Base-by-base conservation (phyloP, 2,329 filamentous ascomycete genomes). In the Aureobasidium zeae region DNA sequence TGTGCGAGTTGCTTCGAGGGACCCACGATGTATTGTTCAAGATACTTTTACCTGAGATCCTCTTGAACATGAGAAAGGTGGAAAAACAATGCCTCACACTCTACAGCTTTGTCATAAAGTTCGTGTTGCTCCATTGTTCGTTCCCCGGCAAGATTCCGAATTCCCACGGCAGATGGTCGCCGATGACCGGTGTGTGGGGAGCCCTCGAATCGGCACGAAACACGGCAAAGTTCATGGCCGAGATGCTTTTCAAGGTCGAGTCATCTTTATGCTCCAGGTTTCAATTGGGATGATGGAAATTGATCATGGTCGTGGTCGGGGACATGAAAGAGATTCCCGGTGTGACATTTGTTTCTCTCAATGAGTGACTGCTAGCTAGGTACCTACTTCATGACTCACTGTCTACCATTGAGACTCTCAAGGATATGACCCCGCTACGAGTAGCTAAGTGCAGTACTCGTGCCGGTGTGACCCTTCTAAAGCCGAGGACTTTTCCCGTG, bases 91-190 rank as follows among this genome's bases (percentile, higher is more conserved):
- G n/a, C n/a, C n/a, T n/a, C n/a, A n/a, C n/a, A n/a, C n/a, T 25
- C 13, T 41, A 41, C 36, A 39, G 30, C 25, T 20, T 39, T 39
- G 19, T 21, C 19, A 28, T 31, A n/a, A 32, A 32, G 19, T 24
- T 31, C 24, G 21, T 24, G 17, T 22, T 31, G 37, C 28, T 41
- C 17, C 28, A 31, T 19, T 41, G n/a, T n/a, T n/a, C n/a, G n/a
- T n/a, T n/a, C n/a, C n/a, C n/a, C n/a, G 20, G 37, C 26, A 20
- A 32, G 28, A n/a, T 24, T n/a, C 19, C 19, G 28, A 25, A 16
- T 24, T 30, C 32, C 37, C 26, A 28, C 19, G 32, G 28, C 16
- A 30, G 36, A 22, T 19, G 25, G 26, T 26, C 25, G 36, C 36
- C 29, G 22, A 39, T 22, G 36, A 30, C 17, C 16, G 36, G 36